Percentiles rank a stretch among this genome's conserved stretches.
Conservation (phyloP, 1,284 basidiomycete species). For the Phlebopus sp. region DNA sequence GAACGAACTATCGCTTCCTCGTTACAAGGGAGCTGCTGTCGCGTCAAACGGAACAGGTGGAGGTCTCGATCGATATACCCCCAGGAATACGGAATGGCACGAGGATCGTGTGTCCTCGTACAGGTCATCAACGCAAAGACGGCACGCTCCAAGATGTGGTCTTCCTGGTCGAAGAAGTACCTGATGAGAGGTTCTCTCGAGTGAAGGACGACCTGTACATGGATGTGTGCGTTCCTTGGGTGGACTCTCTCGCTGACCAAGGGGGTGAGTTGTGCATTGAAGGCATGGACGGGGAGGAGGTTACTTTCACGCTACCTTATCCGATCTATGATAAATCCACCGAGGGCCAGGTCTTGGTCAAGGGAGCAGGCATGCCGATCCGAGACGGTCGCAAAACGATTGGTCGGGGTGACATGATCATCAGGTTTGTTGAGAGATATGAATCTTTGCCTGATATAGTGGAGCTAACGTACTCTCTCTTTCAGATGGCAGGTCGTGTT, state of each 20-base stretch:
- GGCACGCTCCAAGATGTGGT: conserved; percentile 74
- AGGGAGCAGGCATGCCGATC: conserved; percentile 83
- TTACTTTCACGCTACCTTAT: conserved; percentile 61
- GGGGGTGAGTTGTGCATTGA: conserved; percentile 54
- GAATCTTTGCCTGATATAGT: background rate
- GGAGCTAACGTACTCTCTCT: conserved; percentile 1
- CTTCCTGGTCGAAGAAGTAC: conserved; percentile 76
- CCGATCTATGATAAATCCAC: conserved; percentile 60
- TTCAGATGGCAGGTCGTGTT: conserved; percentile 32
- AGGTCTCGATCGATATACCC: conserved; percentile 73
- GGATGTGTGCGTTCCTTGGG: conserved; percentile 68
- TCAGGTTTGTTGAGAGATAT: conserved; percentile 52
- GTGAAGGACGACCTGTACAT: conserved; percentile 72
- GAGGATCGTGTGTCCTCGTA: conserved; percentile 70
- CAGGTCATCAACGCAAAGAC: conserved; percentile 74
- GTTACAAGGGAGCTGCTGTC: conserved; percentile 68
- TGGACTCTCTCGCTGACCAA: conserved; percentile 54
- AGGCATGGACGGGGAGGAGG: conserved; percentile 69
- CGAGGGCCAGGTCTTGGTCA: conserved; percentile 58
- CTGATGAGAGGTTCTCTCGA: conserved; percentile 68
- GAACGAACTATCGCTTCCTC: conserved; percentile 77
- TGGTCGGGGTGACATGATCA: conserved; percentile 75
- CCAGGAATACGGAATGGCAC: conserved; percentile 75
- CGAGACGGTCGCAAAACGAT: conserved; percentile 59
- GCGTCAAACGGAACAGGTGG: conserved; percentile 67